Evolutionary conservation across 768 basidiomycete species (phyloP).

Genomic region (Tylopilus intermedius): DNA sequence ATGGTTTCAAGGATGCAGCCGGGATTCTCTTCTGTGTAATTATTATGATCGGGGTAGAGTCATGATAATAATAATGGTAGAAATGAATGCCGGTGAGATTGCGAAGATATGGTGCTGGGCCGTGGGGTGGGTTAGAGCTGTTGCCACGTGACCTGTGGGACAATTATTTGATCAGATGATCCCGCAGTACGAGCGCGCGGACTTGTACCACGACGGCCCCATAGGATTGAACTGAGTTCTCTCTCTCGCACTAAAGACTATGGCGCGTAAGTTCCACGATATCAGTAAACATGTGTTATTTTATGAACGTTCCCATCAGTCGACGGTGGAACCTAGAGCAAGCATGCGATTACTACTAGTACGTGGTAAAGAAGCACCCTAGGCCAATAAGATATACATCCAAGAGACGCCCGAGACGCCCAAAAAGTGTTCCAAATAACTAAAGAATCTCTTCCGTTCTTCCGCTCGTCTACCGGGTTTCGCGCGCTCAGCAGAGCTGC

Average conservation of each 20-base stretch:
- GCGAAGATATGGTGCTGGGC: too few relatives aligned
- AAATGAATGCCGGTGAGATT: neutral
- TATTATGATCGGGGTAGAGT: neutral
- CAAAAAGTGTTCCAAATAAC: neutral
- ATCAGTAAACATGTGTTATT: neutral
- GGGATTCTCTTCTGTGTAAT: neutral
- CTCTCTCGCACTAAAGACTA: neutral
- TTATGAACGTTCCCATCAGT: neutral
- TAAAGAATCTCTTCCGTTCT: neutral
- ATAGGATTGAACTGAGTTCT: neutral
- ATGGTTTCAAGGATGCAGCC: neutral
- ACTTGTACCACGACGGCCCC: neutral
- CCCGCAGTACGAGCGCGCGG: too few relatives aligned
- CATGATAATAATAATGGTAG: neutral
- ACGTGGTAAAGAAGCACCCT: neutral
- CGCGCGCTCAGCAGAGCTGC: constrained; percentile 15
- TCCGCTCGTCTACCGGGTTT: neutral
- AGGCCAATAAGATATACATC: neutral
- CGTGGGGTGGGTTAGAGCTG: too few relatives aligned
- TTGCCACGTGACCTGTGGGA: too few relatives aligned
- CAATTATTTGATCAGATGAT: too few relatives aligned
- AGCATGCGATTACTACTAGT: neutral
- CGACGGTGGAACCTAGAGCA: neutral
- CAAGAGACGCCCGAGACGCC: too few relatives aligned
- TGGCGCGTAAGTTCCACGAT: too few relatives aligned